Evolutionary conservation across 2,329 filamentous ascomycete genomes (phyloP).

Genomic region (Leptographium radiaticola): DNA sequence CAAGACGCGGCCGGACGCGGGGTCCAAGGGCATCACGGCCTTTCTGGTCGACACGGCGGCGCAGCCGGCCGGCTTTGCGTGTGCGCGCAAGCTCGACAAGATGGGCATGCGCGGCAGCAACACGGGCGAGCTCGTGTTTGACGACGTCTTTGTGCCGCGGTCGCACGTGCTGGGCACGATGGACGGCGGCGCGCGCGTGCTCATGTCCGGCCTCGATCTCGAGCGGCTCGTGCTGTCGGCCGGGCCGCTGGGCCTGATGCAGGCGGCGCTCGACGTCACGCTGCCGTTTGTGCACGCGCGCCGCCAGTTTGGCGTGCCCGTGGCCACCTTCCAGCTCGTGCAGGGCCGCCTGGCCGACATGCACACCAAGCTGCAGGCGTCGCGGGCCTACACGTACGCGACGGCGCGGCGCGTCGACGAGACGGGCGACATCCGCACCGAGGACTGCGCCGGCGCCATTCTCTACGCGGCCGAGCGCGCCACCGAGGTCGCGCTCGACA

Average conservation of each 20-base stretch:
- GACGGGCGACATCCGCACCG: slow-evolving; percentile 57
- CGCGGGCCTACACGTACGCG: slow-evolving; percentile 74
- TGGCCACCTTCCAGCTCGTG: slow-evolving; percentile 84
- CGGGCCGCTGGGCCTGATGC: slow-evolving; percentile 89
- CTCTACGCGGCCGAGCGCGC: slow-evolving; percentile 85
- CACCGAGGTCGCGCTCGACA: slow-evolving; percentile 75
- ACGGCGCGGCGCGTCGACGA: slow-evolving; percentile 75
- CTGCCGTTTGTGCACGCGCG: slow-evolving; percentile 83
- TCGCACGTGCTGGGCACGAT: slow-evolving; percentile 70
- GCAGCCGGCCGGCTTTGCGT: slow-evolving; percentile 61
- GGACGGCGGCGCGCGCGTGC: slow-evolving; percentile 72
- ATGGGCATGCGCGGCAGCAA: slow-evolving; percentile 96
- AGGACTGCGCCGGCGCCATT: slow-evolving; percentile 91
- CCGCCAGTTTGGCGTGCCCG: slow-evolving; percentile 75
- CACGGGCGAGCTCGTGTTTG: slow-evolving; percentile 87
- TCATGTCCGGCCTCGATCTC: slow-evolving; percentile 94
- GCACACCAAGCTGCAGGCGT: slow-evolving; percentile 85
- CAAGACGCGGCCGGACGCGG: slow-evolving; percentile 72
- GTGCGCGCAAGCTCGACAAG: slow-evolving; percentile 87
- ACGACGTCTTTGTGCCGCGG: slow-evolving; percentile 75
- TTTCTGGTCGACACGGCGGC: slow-evolving; percentile 59
- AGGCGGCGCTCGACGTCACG: slow-evolving; percentile 71
- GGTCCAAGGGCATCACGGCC: slow-evolving; percentile 84
- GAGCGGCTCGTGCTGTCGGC: slow-evolving; percentile 86
- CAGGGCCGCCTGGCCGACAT: slow-evolving; percentile 93